Percentiles rank a stretch among this genome's conserved stretches.
Conservation (phyloP, 148 eudicot species). For the Bassia scoparia region DNA sequence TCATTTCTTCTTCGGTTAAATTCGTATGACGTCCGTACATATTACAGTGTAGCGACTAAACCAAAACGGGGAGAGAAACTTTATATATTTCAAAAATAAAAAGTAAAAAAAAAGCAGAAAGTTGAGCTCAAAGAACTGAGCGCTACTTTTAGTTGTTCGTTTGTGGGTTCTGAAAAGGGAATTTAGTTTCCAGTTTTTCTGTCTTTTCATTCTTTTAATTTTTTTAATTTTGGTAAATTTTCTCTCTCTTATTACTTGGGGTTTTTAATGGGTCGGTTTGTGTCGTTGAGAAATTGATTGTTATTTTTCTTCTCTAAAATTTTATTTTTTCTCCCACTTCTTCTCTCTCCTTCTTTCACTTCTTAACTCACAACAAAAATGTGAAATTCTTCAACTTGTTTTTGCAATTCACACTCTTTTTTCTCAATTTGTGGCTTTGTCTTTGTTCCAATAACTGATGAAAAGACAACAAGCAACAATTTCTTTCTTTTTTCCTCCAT, state of each 20-base stretch:
- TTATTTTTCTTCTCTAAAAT: not conserved
- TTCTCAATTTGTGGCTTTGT: slow-evolving; percentile 25
- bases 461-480: too few species aligned
- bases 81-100: not conserved
- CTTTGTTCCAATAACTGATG: not conserved
- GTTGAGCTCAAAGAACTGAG: slow-evolving; percentile 25
- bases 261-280: slow-evolving; percentile 37
- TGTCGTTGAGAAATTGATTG: slow-evolving; percentile 34
- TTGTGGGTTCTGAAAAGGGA: slow-evolving; percentile 22
- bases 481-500: not conserved
- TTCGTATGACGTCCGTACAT: too few species aligned
- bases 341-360: not conserved
- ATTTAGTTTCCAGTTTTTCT: slow-evolving; percentile 22
- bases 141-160: slow-evolving; percentile 29
- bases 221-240: not conserved
- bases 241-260: not conserved
- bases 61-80: not conserved
- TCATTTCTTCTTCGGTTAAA: too few species aligned
- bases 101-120: not conserved
- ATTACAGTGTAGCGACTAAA: too few species aligned
- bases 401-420: slow-evolving; percentile 28
- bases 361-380: slow-evolving; percentile 4
- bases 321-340: not conserved
- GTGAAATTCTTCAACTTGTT: slow-evolving; percentile 30
- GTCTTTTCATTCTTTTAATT: not conserved